A percentile compares a stretch with the other conserved stretches of the same genome.
Evolutionary conservation across 208 protist species (phyloP).

Genomic region (Hexamita inflata): DNA sequence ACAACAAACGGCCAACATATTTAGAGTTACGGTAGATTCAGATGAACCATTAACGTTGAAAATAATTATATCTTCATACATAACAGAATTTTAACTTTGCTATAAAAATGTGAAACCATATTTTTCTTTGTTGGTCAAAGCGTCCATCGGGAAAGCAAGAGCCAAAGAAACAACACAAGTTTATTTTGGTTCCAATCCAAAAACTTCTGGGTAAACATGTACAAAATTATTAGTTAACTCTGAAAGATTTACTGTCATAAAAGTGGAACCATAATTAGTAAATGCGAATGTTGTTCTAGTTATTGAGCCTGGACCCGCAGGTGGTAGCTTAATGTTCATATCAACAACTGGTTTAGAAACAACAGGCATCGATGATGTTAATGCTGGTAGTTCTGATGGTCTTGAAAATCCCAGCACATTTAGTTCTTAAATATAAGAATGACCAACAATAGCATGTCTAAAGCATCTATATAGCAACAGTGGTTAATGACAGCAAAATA

Average conservation of each 20-base stretch:
- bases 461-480: conserved; percentile 16
- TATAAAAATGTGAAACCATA: too few relatives aligned
- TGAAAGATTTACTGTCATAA: neutral
- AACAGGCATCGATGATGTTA: neutral
- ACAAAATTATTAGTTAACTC: neutral
- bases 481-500: conserved; percentile 1
- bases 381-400: neutral
- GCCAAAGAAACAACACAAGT: neutral
- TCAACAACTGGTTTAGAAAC: conserved; percentile 12
- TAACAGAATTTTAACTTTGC: too few relatives aligned
- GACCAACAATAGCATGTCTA: conserved; percentile 4
- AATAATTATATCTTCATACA: too few relatives aligned
- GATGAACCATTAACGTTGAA: too few relatives aligned
- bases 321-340: neutral
- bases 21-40: too few relatives aligned
- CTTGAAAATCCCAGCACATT: neutral
- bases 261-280: neutral
- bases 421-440: neutral
- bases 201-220: neutral
- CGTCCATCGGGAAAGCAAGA: neutral
- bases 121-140: conserved; percentile 19
- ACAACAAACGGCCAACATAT: too few relatives aligned
- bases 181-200: neutral
- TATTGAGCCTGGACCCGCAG: neutral
- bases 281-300: conserved; percentile 14